Evolutionary conservation across 192 early-diverging fungal species (phyloP).

Genomic region (Umbelopsis ramanniana): DNA sequence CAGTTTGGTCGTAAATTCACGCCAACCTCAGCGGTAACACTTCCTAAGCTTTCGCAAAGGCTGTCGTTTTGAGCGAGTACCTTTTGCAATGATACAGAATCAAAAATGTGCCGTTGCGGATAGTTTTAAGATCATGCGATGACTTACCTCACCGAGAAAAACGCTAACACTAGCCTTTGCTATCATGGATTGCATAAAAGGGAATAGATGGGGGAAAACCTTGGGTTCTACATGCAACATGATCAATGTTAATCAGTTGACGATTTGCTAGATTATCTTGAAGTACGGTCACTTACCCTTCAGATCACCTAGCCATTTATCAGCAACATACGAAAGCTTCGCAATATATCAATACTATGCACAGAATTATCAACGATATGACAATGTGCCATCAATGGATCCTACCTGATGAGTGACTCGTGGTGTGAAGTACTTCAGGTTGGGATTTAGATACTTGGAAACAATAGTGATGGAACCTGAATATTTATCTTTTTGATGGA

Average conservation of each 20-base stretch:
- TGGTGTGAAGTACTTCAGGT: conserved; percentile 29
- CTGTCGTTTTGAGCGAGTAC: conserved; percentile 5
- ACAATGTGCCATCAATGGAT: neutral
- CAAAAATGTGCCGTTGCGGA: neutral
- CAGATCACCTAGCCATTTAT: neutral
- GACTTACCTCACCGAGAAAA: conserved; percentile 23
- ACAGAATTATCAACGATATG: neutral
- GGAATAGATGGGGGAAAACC: conserved; percentile 27
- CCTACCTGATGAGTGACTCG: conserved; percentile 30
- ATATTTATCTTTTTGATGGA: neutral
- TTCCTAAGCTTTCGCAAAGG: neutral
- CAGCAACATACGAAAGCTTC: conserved; percentile 12
- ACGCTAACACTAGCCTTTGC: conserved; percentile 36
- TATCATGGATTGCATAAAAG: conserved; percentile 36
- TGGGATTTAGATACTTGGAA: conserved; percentile 34
- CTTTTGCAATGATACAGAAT: neutral
- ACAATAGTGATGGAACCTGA: neutral
- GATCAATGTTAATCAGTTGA: too few species aligned
- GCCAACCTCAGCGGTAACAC: conserved; percentile 14
- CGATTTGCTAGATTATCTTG: neutral
- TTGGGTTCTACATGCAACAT: conserved; percentile 18
- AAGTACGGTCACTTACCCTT: conserved; percentile 11
- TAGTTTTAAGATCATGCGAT: neutral
- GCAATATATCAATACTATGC: neutral
- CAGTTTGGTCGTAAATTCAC: neutral